Conservation (phyloP, 306 rosid genomes). For the Quercus agrifolia region DNA sequence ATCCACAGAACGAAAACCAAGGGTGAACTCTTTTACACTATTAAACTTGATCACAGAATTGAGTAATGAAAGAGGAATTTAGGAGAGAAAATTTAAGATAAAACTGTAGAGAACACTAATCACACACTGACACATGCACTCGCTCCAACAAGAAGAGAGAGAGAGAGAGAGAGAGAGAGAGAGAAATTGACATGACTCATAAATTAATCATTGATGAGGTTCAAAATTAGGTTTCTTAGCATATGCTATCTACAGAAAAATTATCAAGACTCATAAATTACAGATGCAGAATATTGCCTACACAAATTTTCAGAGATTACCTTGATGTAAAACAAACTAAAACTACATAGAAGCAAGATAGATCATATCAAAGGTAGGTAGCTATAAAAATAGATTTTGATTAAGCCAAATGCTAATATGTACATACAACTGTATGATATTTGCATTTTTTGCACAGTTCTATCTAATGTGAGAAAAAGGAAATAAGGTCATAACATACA, state of each 20-base stretch:
- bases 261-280: not conserved
- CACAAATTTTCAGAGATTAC: too few species aligned
- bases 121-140: not conserved
- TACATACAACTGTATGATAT: not conserved
- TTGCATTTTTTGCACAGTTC: not conserved
- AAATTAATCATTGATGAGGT: not conserved
- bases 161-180: not conserved
- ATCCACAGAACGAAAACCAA: too few species aligned
- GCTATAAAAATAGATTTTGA: not conserved
- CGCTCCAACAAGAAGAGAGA: not conserved
- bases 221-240: not conserved
- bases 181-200: not conserved
- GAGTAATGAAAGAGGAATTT: too few species aligned
- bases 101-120: not conserved
- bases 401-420: not conserved
- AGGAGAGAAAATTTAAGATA: too few species aligned
- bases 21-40: too few species aligned
- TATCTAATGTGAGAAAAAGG: not conserved
- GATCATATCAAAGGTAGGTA: too few species aligned
- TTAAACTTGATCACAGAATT: too few species aligned
- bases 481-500: too few species aligned
- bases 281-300: not conserved
- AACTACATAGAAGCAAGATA: too few species aligned
- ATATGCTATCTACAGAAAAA: not conserved
- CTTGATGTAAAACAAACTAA: too few species aligned